A percentile compares a stretch with the other conserved stretches of the same genome.
Conservation (phyloP, 345 rosid species). For the Salix dunnii region DNA sequence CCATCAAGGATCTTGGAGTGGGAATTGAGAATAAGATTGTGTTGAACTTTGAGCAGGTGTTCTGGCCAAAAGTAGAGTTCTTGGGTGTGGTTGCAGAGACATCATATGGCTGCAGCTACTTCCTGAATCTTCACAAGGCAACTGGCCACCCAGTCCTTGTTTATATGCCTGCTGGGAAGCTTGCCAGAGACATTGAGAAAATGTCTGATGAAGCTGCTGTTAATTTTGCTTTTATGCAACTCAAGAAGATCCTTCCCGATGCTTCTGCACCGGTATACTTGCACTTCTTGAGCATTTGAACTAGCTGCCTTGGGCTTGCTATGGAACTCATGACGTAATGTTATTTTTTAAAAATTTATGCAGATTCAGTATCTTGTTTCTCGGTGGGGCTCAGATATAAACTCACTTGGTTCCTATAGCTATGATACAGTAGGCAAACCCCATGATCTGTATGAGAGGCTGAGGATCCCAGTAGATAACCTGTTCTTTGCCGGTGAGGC, state of each 20-base stretch:
- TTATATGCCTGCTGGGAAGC: conserved; percentile 98
- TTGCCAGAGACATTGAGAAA: conserved; percentile 91
- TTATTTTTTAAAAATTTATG: conserved; percentile 8
- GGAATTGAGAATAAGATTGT: conserved; percentile 89
- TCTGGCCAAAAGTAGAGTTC: conserved; percentile 99
- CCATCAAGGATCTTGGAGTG: conserved; percentile 82
- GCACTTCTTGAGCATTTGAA: not conserved
- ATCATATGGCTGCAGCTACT: conserved; percentile 87
- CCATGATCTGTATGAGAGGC: conserved; percentile 81
- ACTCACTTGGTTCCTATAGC: conserved; percentile 87
- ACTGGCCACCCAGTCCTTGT: conserved; percentile 83
- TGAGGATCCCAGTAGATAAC: conserved; percentile 85
- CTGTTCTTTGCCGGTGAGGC: conserved; percentile 98
- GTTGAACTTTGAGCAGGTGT: conserved; percentile 75
- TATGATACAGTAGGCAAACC: conserved; percentile 74
- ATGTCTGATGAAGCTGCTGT: conserved; percentile 98
- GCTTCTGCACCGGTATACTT: conserved; percentile 57
- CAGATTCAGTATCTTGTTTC: conserved; percentile 81
- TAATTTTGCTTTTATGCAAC: conserved; percentile 69
- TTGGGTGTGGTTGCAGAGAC: conserved; percentile 91
- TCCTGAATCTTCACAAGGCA: conserved; percentile 95
- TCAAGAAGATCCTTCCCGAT: conserved; percentile 82
- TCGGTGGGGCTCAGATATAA: conserved; percentile 68
- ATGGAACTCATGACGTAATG: not conserved
- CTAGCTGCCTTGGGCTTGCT: not conserved